phyloP scores from a whole-genome alignment of 129 eudicot genomes.

The Helianthus tuberosus region DNA sequence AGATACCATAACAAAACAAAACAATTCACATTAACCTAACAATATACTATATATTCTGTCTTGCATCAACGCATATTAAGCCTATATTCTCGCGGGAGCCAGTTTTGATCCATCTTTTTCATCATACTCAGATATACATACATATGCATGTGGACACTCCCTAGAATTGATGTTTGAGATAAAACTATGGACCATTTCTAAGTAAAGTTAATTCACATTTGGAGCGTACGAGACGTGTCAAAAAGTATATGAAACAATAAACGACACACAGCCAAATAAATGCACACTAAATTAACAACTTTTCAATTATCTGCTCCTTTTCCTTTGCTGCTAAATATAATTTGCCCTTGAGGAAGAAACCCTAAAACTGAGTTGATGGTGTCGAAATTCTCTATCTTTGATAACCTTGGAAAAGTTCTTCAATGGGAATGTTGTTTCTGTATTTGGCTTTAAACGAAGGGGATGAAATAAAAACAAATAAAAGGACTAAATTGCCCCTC shows the following conservation, averaged over 20 bases:
- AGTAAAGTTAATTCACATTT: constrained; percentile 20
- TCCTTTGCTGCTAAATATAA: neutral
- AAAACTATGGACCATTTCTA: constrained; percentile 26
- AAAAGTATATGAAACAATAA: neutral
- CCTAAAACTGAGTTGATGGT: neutral
- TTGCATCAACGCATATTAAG: constrained; percentile 29
- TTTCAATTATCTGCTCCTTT: neutral
- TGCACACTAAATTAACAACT: neutral
- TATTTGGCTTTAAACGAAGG: too few relatives aligned
- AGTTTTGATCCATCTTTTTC: constrained; percentile 32
- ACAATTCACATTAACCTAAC: constrained; percentile 24
- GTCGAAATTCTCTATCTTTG: neutral
- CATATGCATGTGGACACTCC: constrained; percentile 17
- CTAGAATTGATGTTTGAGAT: constrained; percentile 14
- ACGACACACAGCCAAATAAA: constrained; percentile 3
- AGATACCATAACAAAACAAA: constrained; percentile 32
- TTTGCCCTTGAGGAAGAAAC: neutral
- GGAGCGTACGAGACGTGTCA: neutral
- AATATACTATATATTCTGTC: constrained; percentile 25
- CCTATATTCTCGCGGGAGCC: constrained; percentile 44
- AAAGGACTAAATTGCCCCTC: too few relatives aligned
- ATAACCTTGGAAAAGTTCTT: too few relatives aligned
- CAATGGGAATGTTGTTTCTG: too few relatives aligned
- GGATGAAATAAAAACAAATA: too few relatives aligned
- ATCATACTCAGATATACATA: constrained; percentile 1